phyloP scores from a whole-genome alignment of 1,139 yeast genomes.

The Debaryomycetaceae sp. region DNA sequence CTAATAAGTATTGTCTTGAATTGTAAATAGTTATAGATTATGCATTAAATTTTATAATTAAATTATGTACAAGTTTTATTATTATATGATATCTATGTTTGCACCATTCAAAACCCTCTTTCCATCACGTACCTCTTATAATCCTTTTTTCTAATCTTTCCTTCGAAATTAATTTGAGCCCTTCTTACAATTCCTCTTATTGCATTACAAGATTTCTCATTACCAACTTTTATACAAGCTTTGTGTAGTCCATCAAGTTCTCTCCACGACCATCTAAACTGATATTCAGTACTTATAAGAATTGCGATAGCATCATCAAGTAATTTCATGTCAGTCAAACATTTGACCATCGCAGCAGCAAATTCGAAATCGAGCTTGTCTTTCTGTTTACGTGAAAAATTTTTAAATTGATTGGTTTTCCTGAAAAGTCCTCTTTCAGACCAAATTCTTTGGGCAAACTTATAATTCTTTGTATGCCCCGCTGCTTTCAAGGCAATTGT shows the following conservation, averaged over 20 bases:
- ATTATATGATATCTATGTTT: slow-evolving; percentile 3
- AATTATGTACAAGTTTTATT: neutral
- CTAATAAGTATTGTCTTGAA: slow-evolving; percentile 18
- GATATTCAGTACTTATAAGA: slow-evolving; percentile 60
- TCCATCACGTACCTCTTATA: slow-evolving; percentile 29
- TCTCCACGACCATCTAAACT: slow-evolving; percentile 69
- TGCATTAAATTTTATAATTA: slow-evolving; percentile 1
- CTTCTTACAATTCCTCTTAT: slow-evolving; percentile 34
- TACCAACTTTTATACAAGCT: slow-evolving; percentile 51
- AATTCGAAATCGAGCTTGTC: slow-evolving; percentile 60
- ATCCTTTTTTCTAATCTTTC: slow-evolving; percentile 35
- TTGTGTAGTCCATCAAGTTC: slow-evolving; percentile 47
- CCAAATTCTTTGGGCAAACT: slow-evolving; percentile 69
- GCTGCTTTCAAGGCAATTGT: slow-evolving; percentile 67
- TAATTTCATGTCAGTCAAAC: slow-evolving; percentile 49
- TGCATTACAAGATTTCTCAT: slow-evolving; percentile 32
- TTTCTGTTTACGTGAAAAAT: slow-evolving; percentile 34
- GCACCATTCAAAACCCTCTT: slow-evolving; percentile 23
- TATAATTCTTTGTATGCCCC: slow-evolving; percentile 46
- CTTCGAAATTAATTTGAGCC: slow-evolving; percentile 35
- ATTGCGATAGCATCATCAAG: slow-evolving; percentile 70
- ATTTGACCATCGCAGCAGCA: slow-evolving; percentile 60
- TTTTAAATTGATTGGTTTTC: slow-evolving; percentile 46
- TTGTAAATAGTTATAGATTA: slow-evolving; percentile 2
- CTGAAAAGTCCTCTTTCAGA: slow-evolving; percentile 73